phyloP scores from a whole-genome alignment of 495 filamentous ascomycete genomes.

The Penicillium bialowiezense region DNA sequence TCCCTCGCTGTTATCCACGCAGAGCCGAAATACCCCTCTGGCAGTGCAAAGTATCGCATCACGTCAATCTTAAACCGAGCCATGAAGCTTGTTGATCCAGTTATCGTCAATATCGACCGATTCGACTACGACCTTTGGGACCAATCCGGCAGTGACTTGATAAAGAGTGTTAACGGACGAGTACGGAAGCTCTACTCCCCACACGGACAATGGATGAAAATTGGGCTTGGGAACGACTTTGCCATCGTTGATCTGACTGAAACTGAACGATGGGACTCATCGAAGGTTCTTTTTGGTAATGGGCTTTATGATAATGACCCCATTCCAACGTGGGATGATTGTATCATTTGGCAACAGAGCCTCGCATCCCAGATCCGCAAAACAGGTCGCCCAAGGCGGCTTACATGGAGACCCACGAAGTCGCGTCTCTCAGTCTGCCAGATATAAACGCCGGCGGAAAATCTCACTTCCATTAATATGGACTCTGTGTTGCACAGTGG shows the following conservation, averaged over 20 bases:
- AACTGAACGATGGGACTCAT: not conserved
- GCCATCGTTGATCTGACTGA: not conserved
- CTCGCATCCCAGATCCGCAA: too few relatives aligned
- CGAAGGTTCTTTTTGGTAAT: not conserved
- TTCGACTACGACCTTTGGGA: not conserved
- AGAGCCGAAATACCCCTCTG: not conserved
- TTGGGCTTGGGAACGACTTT: not conserved
- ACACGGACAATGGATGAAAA: not conserved
- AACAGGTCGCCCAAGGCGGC: too few relatives aligned
- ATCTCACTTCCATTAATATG: too few relatives aligned
- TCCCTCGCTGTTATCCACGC: not conserved
- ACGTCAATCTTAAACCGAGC: not conserved
- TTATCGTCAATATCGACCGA: not conserved
- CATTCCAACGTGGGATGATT: not conserved
- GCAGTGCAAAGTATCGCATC: not conserved
- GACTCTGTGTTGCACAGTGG: too few relatives aligned
- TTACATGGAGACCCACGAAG: too few relatives aligned
- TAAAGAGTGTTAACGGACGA: not conserved
- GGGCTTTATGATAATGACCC: not conserved
- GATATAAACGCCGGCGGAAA: too few relatives aligned
- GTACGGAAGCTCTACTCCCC: not conserved
- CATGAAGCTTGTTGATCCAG: not conserved
- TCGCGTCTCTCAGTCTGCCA: too few relatives aligned
- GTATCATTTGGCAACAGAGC: not conserved
- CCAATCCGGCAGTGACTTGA: not conserved